phyloP scores from a whole-genome alignment of 2,329 filamentous ascomycete species.

The Ciborinia camelliae region DNA sequence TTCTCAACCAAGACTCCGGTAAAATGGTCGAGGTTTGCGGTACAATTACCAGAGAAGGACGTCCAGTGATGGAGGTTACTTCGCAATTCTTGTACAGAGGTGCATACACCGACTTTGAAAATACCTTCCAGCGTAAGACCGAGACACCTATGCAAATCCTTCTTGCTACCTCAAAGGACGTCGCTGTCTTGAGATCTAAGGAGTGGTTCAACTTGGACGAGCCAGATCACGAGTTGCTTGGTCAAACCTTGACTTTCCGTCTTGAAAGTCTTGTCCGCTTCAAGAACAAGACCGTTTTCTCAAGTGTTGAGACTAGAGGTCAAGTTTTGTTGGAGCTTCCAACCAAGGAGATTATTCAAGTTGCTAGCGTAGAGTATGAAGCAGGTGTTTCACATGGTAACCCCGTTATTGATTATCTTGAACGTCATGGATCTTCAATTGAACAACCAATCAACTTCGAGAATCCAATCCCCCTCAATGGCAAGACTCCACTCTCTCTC shows the following conservation, averaged over 20 bases:
- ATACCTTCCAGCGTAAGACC: constrained; percentile 96
- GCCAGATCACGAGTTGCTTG: constrained; percentile 79
- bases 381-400: constrained; percentile 90
- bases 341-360: constrained; percentile 95
- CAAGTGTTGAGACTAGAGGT: constrained; percentile 85
- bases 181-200: constrained; percentile 92
- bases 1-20: constrained; percentile 95
- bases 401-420: constrained; percentile 92
- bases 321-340: constrained; percentile 92
- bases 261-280: constrained; percentile 87
- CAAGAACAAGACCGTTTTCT: constrained; percentile 93
- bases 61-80: constrained; percentile 95
- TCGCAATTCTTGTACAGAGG: constrained; percentile 98
- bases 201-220: constrained; percentile 94
- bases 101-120: constrained; percentile 87
- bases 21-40: constrained; percentile 99
- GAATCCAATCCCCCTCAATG: constrained; percentile 92
- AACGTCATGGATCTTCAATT: constrained; percentile 85
- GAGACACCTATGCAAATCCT: constrained; percentile 95
- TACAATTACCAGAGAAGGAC: constrained; percentile 79
- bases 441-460: constrained; percentile 97
- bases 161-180: constrained; percentile 81
- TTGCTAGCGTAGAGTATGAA: constrained; percentile 95
- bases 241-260: constrained; percentile 93
- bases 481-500: constrained; percentile 82